Evolutionary conservation across 306 rosid genomes (phyloP), one percentile per base, ranked within the genome.

Genomic region (Alnus rubra): DNA sequence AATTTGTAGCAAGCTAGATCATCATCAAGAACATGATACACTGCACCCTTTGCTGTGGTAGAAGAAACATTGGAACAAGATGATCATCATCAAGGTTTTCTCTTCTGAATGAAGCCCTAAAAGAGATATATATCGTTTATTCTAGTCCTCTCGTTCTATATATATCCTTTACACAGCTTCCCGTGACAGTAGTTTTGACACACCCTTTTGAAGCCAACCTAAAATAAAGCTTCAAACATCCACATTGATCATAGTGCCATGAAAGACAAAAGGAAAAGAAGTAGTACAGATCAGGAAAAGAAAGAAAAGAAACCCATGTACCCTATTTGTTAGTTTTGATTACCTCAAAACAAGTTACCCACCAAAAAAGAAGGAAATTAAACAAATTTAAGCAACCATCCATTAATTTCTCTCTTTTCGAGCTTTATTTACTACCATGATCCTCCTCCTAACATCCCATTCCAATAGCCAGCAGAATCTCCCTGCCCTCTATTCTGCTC

Each of bases 371-470:
- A 42, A 42, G 5, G 45, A 42, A 72, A 50, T 33, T 67, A 85
- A 1, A 35, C 59, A 81, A 68, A 60, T 49, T 39, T 33, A 81
- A 83, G 30, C 80, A 74, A 74, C 79, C 89, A 73, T 74, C 51
- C 39, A 52, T 54, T 65, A 73, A 71, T 52, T 62, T 35, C 54
- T 76, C 37, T 72, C 35, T 39, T 45, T 59, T 28, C 53, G 44
- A 35, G 28, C 65, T 63, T 28, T 70, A 18, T 42, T 39, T 7
- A 18, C 89, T 90, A 92, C 98, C 98, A 95, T 50, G 95, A 88
- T 77, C 97, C 97, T 33, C 97, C 98, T 78, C 97, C 98, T 74
- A 91, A 83, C 95, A 92, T 88, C 73, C 98, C 97, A 80, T 76
- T 92, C 98, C 98, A 95, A 88, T 82, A 94, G 23, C 90, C 94